phyloP scores from a whole-genome alignment of 192 early-diverging fungal species.

The Coemansia sp. region DNA sequence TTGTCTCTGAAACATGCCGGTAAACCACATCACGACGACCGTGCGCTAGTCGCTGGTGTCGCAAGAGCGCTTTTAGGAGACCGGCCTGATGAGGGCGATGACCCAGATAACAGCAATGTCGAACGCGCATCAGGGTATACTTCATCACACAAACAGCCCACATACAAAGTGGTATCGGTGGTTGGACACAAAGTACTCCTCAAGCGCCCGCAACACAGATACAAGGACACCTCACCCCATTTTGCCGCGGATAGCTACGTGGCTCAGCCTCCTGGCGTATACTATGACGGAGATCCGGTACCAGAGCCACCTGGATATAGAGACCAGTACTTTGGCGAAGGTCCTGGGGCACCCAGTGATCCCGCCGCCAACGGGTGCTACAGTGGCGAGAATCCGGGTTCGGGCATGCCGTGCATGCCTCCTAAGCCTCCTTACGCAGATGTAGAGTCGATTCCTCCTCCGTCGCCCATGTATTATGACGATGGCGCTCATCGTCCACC shows the following conservation, averaged over 20 bases:
- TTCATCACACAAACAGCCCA: neutral
- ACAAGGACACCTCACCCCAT: neutral
- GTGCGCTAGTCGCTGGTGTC: conserved; percentile 1
- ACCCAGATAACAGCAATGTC: neutral
- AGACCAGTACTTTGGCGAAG: neutral
- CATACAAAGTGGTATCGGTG: conserved; percentile 3
- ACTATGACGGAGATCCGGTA: conserved; percentile 1
- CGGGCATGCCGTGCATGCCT: neutral
- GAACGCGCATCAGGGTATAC: neutral
- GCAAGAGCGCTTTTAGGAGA: conserved; percentile 9
- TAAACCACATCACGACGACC: conserved; percentile 1
- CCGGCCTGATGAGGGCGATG: neutral
- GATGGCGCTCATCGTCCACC: neutral
- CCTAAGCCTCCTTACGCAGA: neutral
- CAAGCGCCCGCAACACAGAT: neutral
- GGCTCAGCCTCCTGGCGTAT: conserved; percentile 4
- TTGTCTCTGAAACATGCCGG: neutral
- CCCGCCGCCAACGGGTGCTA: conserved; percentile 5
- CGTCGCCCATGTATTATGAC: conserved; percentile 5
- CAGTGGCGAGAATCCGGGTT: conserved; percentile 1
- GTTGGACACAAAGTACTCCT: conserved; percentile 8
- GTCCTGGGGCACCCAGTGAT: neutral
- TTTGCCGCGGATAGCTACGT: neutral
- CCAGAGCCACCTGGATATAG: neutral
- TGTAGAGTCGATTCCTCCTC: neutral